Evolutionary conservation across 148 eudicot species (phyloP).

Genomic region (Simmondsia chinensis): DNA sequence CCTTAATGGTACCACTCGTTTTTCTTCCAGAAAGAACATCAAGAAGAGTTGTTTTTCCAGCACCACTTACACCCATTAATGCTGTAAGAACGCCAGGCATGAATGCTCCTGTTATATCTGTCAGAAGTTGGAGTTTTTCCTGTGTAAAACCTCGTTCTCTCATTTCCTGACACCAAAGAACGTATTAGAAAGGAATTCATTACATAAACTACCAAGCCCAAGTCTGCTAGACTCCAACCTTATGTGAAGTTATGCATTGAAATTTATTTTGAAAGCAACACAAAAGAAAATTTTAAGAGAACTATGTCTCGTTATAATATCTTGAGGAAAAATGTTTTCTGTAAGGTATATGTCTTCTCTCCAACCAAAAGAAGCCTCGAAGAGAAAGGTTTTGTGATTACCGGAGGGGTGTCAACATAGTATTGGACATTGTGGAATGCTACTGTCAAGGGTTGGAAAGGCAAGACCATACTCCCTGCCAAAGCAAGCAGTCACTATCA

Average conservation of each 20-base stretch:
- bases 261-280: too few species aligned
- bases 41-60: slow-evolving; percentile 87
- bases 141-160: slow-evolving; percentile 44
- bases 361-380: too few species aligned
- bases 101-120: slow-evolving; percentile 55
- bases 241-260: too few species aligned
- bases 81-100: slow-evolving; percentile 79
- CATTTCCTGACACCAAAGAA: slow-evolving; percentile 41
- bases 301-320: too few species aligned
- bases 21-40: slow-evolving; percentile 86
- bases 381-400: slow-evolving; percentile 17
- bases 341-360: too few species aligned
- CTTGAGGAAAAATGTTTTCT: too few species aligned
- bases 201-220: too few species aligned
- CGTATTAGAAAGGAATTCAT: not conserved
- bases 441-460: slow-evolving; percentile 58
- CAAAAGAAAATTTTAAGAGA: too few species aligned
- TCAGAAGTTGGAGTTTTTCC: slow-evolving; percentile 52
- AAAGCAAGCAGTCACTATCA: slow-evolving; percentile 8
- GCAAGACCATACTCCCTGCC: slow-evolving; percentile 58
- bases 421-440: slow-evolving; percentile 61
- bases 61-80: slow-evolving; percentile 87
- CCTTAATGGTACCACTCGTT: slow-evolving; percentile 65
- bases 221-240: too few species aligned
- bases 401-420: slow-evolving; percentile 60